A percentile compares a stretch with the other conserved stretches of the same genome.
These are phyloP conservation scores for Echites panduratus DNA, from an alignment of 257 asterid genomes.

Conservation along the genomic window DNA sequence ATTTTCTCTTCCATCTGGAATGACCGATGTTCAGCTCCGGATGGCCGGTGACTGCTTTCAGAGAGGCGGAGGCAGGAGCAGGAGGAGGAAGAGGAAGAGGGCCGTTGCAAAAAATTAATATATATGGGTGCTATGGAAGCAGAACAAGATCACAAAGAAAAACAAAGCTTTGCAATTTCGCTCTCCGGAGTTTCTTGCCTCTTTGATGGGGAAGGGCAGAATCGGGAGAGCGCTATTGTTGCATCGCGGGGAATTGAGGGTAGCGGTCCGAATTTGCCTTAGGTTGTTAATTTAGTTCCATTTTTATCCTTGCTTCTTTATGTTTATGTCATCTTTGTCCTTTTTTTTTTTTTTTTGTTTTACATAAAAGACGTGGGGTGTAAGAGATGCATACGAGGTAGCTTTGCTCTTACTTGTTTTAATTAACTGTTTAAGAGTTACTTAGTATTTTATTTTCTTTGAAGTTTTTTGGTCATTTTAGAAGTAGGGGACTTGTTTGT, in stretches of 20 bases:
- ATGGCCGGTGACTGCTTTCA: not conserved
- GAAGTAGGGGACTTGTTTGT: not conserved
- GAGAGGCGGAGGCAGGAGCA: constrained; percentile 10
- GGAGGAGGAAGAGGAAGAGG: constrained; percentile 20
- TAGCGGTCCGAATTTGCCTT: constrained; percentile 50
- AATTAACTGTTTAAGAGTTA: not conserved
- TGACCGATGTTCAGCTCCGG: constrained; percentile 15
- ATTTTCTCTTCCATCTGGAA: not conserved
- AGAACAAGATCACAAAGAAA: not conserved
- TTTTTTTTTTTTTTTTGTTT: not conserved
- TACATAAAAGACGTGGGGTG: constrained; percentile 34
- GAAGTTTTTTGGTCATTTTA: not conserved
- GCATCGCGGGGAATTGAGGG: constrained; percentile 63
- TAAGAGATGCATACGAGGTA: constrained; percentile 53
- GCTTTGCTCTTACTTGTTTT: constrained; percentile 14
- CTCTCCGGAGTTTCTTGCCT: constrained; percentile 34
- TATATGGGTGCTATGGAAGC: no score
- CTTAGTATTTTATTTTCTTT: not conserved
- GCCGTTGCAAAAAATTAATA: not conserved
- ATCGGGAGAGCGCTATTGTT: constrained; percentile 34
- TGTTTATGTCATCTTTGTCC: not conserved
- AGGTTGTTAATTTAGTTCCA: not conserved
- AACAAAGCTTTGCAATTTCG: constrained; percentile 37
- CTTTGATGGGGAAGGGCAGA: constrained; percentile 9
- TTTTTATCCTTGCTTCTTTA: constrained; percentile 3